Conservation (phyloP, 257 asterid genomes). For the Scutellaria galericulata region DNA sequence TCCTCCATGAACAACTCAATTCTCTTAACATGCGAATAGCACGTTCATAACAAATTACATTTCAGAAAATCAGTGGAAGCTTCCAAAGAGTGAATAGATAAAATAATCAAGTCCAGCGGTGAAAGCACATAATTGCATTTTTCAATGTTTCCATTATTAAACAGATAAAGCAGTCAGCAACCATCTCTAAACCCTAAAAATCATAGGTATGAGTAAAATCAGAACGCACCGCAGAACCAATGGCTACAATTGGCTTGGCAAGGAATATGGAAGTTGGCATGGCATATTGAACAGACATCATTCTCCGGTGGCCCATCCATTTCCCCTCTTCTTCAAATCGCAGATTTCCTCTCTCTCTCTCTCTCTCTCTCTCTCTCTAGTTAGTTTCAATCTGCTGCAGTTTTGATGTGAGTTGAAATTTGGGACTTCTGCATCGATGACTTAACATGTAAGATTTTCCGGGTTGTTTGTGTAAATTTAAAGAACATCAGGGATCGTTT, state of each 20-base stretch:
- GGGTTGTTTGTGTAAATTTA: slow-evolving; percentile 18
- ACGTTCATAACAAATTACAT: not conserved
- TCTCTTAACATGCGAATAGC: not conserved
- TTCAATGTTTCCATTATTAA: not conserved
- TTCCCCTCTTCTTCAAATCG: slow-evolving; percentile 29
- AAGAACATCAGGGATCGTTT: not conserved
- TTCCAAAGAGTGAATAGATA: slow-evolving; percentile 7
- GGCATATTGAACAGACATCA: slow-evolving; percentile 89
- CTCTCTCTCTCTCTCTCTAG: slow-evolving; percentile 1
- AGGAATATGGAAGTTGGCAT: slow-evolving; percentile 64
- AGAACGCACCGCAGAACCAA: slow-evolving; percentile 85
- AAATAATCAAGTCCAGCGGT: not conserved
- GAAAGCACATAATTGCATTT: not conserved
- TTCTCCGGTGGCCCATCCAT: slow-evolving; percentile 87
- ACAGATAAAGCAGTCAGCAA: not conserved
- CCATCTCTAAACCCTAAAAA: not conserved
- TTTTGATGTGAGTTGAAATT: not conserved
- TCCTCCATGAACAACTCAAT: slow-evolving; percentile 1
- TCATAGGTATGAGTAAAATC: not conserved
- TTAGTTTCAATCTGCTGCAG: not conserved
- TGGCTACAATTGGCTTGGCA: slow-evolving; percentile 96
- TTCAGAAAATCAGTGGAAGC: not conserved
- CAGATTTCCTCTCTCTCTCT: not conserved
- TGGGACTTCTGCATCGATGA: slow-evolving; percentile 21
- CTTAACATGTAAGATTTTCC: slow-evolving; percentile 35